Conservation (phyloP, 495 filamentous ascomycete species). For the Pyrenopolyporus hunteri region DNA sequence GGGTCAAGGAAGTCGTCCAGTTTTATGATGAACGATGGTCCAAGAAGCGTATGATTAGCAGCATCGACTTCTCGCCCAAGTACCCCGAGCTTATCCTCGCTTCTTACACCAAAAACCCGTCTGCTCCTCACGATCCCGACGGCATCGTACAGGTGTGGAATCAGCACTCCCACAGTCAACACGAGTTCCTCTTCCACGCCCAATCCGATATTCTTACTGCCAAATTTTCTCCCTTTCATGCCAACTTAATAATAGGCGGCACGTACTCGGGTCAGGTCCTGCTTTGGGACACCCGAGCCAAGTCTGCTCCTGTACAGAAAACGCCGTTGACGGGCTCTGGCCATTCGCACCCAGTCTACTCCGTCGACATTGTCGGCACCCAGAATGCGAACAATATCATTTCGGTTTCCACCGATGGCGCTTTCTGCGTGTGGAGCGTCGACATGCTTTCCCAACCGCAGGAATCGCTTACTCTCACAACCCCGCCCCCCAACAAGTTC, state of each 20-base stretch:
- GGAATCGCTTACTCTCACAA: constrained; percentile 83
- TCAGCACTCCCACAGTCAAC: constrained; percentile 86
- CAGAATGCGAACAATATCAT: constrained; percentile 99
- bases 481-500: constrained; percentile 86
- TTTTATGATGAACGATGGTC: constrained; percentile 97
- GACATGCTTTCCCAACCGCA: constrained; percentile 97
- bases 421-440: constrained; percentile 93
- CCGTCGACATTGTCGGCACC: constrained; percentile 91
- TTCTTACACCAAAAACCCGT: constrained; percentile 94
- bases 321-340: constrained; percentile 91
- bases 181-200: constrained; percentile 95
- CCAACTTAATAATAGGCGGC: constrained; percentile 91
- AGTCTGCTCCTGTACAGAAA: constrained; percentile 88
- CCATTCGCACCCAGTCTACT: constrained; percentile 96
- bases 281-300: constrained; percentile 95
- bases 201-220: constrained; percentile 94
- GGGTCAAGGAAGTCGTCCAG: constrained; percentile 85
- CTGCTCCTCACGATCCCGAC: constrained; percentile 92
- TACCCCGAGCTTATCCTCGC: constrained; percentile 92
- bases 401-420: constrained; percentile 92
- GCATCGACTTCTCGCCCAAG: constrained; percentile 91
- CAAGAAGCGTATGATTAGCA: constrained; percentile 94
- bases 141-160: constrained; percentile 98
- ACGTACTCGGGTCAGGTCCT: constrained; percentile 96
- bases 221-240: constrained; percentile 97